phyloP scores from a whole-genome alignment of 2,329 filamentous ascomycete genomes.

The Elsinoe batatas region DNA sequence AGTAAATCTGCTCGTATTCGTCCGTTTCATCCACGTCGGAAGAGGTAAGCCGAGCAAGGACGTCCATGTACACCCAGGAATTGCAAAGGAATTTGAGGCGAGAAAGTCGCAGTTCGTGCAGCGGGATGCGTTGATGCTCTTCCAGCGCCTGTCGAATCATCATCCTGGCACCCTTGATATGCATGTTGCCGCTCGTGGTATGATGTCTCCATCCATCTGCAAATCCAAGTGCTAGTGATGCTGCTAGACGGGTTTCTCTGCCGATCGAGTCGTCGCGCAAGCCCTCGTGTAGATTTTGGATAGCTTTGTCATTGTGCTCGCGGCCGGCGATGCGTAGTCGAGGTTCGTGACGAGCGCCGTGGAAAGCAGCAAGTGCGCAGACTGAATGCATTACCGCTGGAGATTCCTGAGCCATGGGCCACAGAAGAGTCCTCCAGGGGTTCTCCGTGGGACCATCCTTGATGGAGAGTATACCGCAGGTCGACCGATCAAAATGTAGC shows the following conservation, averaged over 20 bases:
- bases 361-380: conserved; percentile 59
- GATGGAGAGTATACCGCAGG: conserved; percentile 60
- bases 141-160: conserved; percentile 51
- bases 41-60: conserved; percentile 58
- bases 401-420: conserved; percentile 55
- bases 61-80: conserved; percentile 64
- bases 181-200: conserved; percentile 57
- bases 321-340: conserved; percentile 52
- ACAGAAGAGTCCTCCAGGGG: conserved; percentile 61
- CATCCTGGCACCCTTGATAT: conserved; percentile 57
- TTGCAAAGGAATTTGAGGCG: conserved; percentile 59
- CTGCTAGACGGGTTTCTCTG: conserved; percentile 56
- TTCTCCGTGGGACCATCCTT: conserved; percentile 62
- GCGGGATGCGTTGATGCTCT: conserved; percentile 34
- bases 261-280: conserved; percentile 50
- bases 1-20: conserved; percentile 40
- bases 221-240: conserved; percentile 59
- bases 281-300: conserved; percentile 48
- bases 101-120: conserved; percentile 39
- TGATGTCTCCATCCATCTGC: conserved; percentile 63
- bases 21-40: conserved; percentile 47
- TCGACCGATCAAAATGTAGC: conserved; percentile 53
- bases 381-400: conserved; percentile 60
- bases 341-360: conserved; percentile 50
- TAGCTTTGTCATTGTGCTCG: conserved; percentile 58